Conservation (phyloP, 140 eudicot species). For the Erigeron philadelphicus region DNA sequence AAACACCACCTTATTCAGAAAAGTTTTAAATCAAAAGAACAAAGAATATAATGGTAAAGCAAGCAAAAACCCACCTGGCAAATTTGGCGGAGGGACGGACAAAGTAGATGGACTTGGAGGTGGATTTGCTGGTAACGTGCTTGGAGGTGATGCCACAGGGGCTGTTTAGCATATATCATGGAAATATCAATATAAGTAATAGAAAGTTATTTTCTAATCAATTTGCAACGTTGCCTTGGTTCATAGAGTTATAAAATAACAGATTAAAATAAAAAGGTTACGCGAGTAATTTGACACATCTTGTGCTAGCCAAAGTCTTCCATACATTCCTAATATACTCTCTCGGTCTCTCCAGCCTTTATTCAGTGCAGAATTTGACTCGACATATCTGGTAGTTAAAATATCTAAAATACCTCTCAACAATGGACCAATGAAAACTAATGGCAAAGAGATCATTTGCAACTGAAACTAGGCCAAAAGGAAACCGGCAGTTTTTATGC, state of each 20-base stretch:
- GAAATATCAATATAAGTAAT: background rate
- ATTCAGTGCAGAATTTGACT: background rate
- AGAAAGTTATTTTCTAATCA: background rate
- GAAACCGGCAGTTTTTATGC: no score
- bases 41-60: background rate
- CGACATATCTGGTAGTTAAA: background rate
- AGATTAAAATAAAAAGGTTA: background rate
- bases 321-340: no score
- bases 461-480: no score
- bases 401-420: background rate
- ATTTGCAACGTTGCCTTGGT: background rate
- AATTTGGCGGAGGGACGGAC: slow-evolving; percentile 31
- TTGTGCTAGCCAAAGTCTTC: no score
- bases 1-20: background rate
- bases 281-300: no score
- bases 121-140: slow-evolving; percentile 23
- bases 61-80: slow-evolving; percentile 30
- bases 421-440: no score
- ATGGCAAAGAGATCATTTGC: no score
- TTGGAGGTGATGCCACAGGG: slow-evolving; percentile 30
- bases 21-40: background rate
- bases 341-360: background rate
- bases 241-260: background rate
- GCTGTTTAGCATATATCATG: background rate
- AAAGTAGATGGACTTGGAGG: slow-evolving; percentile 29